Percentiles rank a stretch among this genome's conserved stretches.
phyloP scores from a whole-genome alignment of 805 yeast species.

The Candida piceae region DNA sequence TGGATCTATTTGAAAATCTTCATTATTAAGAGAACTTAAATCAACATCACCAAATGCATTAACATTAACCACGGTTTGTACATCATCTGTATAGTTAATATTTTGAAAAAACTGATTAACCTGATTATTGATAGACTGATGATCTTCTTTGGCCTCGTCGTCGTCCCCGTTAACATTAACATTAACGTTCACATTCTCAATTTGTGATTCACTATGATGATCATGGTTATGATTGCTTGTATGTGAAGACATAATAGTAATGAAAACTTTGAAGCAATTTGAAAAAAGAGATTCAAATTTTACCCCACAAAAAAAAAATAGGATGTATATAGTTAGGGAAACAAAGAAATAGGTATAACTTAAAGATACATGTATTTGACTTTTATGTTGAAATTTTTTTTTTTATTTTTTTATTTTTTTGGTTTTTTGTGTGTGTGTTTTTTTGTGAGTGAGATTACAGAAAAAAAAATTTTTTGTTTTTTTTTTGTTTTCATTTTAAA shows the following conservation, averaged over 20 bases:
- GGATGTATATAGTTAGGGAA: not conserved
- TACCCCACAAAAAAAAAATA: not conserved
- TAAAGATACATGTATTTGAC: conserved; percentile 8
- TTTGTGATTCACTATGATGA: too few species aligned
- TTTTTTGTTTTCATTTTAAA: too few species aligned
- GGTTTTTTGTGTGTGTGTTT: too few species aligned
- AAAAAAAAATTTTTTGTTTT: too few species aligned
- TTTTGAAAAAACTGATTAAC: conserved; percentile 26
- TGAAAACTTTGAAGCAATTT: not conserved
- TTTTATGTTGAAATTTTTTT: conserved; percentile 6
- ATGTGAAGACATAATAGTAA: not conserved
- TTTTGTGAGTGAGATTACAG: too few species aligned
- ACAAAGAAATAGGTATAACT: conserved; percentile 3
- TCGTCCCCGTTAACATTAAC: conserved; percentile 1
- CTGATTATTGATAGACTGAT: conserved; percentile 23
- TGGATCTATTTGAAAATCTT: conserved; percentile 25
- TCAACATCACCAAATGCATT: conserved; percentile 21
- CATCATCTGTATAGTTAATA: conserved; percentile 22
- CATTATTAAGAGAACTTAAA: conserved; percentile 18
- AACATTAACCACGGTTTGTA: conserved; percentile 13
- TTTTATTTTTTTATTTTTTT: too few species aligned
- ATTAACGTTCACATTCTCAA: not conserved
- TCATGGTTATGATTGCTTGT: too few species aligned
- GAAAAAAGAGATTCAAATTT: not conserved
- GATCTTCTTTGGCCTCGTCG: conserved; percentile 20